Evolutionary conservation across 2,329 filamentous ascomycete species (phyloP).

Genomic region (Chrysoporthe deuterocubensis): DNA sequence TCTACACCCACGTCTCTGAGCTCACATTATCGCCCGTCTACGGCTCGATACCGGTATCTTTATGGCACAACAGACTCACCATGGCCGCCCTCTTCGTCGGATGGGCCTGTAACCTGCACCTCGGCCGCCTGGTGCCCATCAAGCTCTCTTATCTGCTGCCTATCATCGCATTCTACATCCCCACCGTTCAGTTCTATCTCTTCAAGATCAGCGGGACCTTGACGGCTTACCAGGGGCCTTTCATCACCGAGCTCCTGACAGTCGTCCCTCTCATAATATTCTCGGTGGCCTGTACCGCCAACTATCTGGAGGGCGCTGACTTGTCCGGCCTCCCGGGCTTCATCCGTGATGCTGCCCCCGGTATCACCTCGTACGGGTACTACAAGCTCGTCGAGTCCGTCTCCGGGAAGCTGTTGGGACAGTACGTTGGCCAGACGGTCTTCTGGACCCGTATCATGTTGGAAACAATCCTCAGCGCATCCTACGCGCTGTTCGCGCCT

Average conservation of each 20-base stretch:
- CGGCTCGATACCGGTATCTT: constrained; percentile 76
- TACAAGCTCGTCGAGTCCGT: constrained; percentile 58
- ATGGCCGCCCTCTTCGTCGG: constrained; percentile 71
- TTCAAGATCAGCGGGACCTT: constrained; percentile 68
- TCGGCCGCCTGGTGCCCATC: constrained; percentile 54
- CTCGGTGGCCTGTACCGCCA: constrained; percentile 66
- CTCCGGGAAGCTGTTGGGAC: constrained; percentile 46
- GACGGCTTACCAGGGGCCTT: constrained; percentile 72
- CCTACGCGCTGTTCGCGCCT: constrained; percentile 69
- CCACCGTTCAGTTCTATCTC: constrained; percentile 73
- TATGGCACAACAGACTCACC: constrained; percentile 72
- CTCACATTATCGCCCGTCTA: constrained; percentile 84
- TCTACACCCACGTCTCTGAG: constrained; percentile 73
- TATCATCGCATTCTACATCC: constrained; percentile 75
- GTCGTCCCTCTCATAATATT: constrained; percentile 71
- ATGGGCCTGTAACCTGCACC: constrained; percentile 67
- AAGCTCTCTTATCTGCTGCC: constrained; percentile 63
- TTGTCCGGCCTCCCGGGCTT: constrained; percentile 59
- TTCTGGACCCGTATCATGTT: constrained; percentile 73
- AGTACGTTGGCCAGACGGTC: constrained; percentile 63
- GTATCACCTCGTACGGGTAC: constrained; percentile 67
- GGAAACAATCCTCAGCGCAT: constrained; percentile 67
- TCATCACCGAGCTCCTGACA: constrained; percentile 74
- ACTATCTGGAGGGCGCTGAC: constrained; percentile 65
- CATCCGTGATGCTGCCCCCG: constrained; percentile 66